Conservation (phyloP, 2,329 filamentous ascomycete genomes). For the Magnaporthiopsis rhizophila region DNA sequence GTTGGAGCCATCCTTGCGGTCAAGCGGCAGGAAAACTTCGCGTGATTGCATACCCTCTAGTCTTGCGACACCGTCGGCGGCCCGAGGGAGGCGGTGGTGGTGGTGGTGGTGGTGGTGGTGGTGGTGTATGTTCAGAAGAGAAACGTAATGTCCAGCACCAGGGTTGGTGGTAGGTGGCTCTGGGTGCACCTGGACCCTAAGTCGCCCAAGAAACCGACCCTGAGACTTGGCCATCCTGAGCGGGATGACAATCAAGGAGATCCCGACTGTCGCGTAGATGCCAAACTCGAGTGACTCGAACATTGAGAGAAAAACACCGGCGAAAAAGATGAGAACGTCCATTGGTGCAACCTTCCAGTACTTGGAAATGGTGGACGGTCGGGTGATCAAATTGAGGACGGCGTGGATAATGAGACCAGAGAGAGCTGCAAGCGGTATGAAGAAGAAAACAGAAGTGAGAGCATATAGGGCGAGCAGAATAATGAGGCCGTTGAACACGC, state of each 20-base stretch:
- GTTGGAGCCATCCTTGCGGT: slow-evolving; percentile 36
- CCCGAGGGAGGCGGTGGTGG: neutral
- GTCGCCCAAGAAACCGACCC: slow-evolving; percentile 37
- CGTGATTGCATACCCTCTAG: neutral
- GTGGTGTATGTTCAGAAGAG: neutral
- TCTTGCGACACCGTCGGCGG: too few relatives aligned
- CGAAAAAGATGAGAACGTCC: slow-evolving; percentile 14
- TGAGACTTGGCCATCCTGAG: slow-evolving; percentile 36
- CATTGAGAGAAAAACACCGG: slow-evolving; percentile 15
- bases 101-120: neutral
- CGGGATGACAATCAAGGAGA: slow-evolving; percentile 34
- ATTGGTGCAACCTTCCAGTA: slow-evolving; percentile 41
- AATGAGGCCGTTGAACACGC: slow-evolving; percentile 76
- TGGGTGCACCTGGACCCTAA: neutral
- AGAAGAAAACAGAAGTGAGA: slow-evolving; percentile 82
- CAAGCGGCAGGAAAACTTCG: slow-evolving; percentile 33
- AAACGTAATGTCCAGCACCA: neutral
- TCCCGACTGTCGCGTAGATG: slow-evolving; percentile 39
- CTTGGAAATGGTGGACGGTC: slow-evolving; percentile 6
- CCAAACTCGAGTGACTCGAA: slow-evolving; percentile 41
- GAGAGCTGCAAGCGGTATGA: slow-evolving; percentile 75
- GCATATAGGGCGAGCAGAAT: slow-evolving; percentile 88
- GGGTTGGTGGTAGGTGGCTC: neutral
- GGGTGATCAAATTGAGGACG: slow-evolving; percentile 56
- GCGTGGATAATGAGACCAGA: slow-evolving; percentile 93